Conservation (phyloP, 2,329 filamentous ascomycete species). For the Fusarium gaditjirri region DNA sequence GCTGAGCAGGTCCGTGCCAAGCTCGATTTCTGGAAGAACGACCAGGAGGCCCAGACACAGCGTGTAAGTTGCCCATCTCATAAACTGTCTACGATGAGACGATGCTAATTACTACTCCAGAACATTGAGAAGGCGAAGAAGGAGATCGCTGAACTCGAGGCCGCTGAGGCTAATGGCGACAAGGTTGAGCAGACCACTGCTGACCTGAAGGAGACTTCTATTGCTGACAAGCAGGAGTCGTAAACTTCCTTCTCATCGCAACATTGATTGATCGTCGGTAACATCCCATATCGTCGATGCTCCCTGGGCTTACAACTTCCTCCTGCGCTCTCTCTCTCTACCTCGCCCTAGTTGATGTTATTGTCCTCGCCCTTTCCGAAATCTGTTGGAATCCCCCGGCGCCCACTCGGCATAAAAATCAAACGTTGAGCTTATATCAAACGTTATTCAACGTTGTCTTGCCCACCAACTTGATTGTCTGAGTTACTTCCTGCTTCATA, state of each 20-base stretch:
- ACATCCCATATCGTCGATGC: constrained; percentile 22
- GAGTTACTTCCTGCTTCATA: constrained; percentile 6
- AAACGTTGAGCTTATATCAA: constrained; percentile 19
- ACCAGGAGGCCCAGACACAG: constrained; percentile 90
- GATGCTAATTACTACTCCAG: constrained; percentile 60
- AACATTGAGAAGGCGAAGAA: constrained; percentile 97
- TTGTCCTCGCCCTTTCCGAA: constrained; percentile 7
- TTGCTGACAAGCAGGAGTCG: constrained; percentile 64
- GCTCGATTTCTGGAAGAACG: constrained; percentile 88
- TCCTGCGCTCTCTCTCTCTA: constrained; percentile 1
- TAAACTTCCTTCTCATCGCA: constrained; percentile 41
- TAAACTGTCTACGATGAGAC: neutral
- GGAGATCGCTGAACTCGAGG: constrained; percentile 89
- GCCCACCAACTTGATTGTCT: constrained; percentile 14
- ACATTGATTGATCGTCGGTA: constrained; percentile 17
- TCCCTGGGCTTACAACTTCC: constrained; percentile 16
- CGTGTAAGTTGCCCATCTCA: constrained; percentile 70
- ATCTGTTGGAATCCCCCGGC: constrained; percentile 10
- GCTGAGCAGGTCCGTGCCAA: constrained; percentile 94
- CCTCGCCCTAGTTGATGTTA: neutral
- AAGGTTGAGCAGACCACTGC: constrained; percentile 65
- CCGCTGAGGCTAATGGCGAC: constrained; percentile 61
- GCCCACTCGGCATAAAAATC: constrained; percentile 19
- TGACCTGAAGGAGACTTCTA: constrained; percentile 62
- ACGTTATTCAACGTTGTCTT: constrained; percentile 19